Evolutionary conservation across 202 grass and related monocot species (phyloP).

Genomic region (Elaeis oleifera): DNA sequence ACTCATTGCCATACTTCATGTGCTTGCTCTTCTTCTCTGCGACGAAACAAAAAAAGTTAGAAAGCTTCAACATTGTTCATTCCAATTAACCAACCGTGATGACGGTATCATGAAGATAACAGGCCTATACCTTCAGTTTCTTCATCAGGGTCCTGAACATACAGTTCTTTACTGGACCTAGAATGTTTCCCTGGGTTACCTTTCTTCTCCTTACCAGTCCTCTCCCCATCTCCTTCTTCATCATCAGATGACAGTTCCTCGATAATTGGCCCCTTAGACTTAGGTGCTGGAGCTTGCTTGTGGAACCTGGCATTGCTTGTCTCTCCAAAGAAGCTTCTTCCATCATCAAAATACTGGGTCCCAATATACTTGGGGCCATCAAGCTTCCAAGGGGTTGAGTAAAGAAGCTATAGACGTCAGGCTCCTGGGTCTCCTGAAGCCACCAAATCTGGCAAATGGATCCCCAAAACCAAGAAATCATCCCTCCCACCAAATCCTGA

Average conservation of each 20-base stretch:
- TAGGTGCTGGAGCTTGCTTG: conserved; percentile 33
- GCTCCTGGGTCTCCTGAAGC: conserved; percentile 32
- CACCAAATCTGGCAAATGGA: conserved; percentile 35
- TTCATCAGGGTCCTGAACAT: conserved; percentile 48
- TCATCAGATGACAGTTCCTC: conserved; percentile 60
- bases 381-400: conserved; percentile 39
- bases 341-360: conserved; percentile 1
- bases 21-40: conserved; percentile 44
- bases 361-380: conserved; percentile 41
- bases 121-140: conserved; percentile 32
- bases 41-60: conserved; percentile 2
- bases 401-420: conserved; percentile 40
- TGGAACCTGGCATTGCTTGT: conserved; percentile 25
- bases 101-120: too few relatives aligned
- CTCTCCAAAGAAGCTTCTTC: conserved; percentile 18
- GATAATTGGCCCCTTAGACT: conserved; percentile 42
- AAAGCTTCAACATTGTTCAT: background rate
- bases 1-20: conserved; percentile 29
- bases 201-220: conserved; percentile 26
- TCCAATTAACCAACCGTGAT: too few relatives aligned
- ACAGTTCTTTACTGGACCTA: conserved; percentile 34
- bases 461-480: conserved; percentile 42
- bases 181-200: conserved; percentile 45
- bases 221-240: conserved; percentile 17
- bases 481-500: conserved; percentile 20